A percentile compares a stretch with the other conserved stretches of the same genome.
Evolutionary conservation across 2,329 filamentous ascomycete species (phyloP).

Genomic region (Fusarium nanum): DNA sequence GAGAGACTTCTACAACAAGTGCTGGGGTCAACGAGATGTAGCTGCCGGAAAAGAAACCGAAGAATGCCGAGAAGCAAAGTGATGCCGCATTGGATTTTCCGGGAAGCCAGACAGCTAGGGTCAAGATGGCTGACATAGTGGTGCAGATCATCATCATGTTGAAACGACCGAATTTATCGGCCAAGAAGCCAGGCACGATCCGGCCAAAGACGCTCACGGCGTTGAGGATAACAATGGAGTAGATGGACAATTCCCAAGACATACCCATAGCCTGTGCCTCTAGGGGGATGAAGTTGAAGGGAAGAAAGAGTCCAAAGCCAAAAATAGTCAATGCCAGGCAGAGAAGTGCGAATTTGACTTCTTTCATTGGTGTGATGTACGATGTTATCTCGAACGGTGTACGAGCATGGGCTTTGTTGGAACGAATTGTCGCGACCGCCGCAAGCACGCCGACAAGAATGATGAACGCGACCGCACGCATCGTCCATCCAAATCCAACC

Average conservation of each 20-base stretch:
- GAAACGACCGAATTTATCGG: background rate
- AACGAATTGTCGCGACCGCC: background rate
- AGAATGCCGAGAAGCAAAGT: background rate
- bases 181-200: background rate
- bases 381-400: background rate
- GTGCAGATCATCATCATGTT: background rate
- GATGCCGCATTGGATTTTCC: background rate
- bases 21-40: background rate
- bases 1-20: background rate
- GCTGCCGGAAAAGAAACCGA: background rate
- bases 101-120: background rate
- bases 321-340: background rate
- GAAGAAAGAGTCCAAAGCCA: background rate
- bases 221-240: background rate
- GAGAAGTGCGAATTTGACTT: background rate
- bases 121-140: background rate
- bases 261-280: background rate
- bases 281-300: background rate
- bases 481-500: background rate
- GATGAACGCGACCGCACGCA: background rate
- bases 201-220: background rate
- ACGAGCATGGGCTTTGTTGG: background rate
- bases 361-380: background rate
- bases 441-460: background rate
- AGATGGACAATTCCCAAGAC: background rate